A percentile compares a stretch with the other conserved stretches of the same genome.
Evolutionary conservation across 495 filamentous ascomycete genomes (phyloP).

Genomic region (Xylaria venustula): DNA sequence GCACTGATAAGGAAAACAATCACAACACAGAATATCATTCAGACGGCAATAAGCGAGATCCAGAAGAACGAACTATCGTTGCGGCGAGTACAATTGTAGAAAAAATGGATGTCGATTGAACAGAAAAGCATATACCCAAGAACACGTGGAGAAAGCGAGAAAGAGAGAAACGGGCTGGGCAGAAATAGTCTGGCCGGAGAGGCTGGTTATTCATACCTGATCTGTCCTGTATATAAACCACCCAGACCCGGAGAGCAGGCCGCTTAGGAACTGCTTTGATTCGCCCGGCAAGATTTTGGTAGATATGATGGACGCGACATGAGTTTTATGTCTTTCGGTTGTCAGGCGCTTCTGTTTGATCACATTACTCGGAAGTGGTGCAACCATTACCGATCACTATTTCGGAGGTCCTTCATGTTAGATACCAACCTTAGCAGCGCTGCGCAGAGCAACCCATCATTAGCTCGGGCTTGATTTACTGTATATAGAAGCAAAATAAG

Average conservation of each 20-base stretch:
- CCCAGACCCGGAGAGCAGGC: background rate
- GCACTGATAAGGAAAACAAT: constrained; percentile 29
- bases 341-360: background rate
- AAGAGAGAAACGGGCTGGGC: background rate
- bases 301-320: constrained; percentile 10
- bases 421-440: background rate
- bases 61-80: constrained; percentile 27
- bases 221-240: background rate
- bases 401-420: background rate
- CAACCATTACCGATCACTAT: background rate
- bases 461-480: background rate
- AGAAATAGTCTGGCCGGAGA: background rate
- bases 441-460: background rate
- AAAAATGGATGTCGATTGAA: constrained; percentile 36
- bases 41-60: constrained; percentile 17
- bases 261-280: background rate
- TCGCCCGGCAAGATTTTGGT: constrained; percentile 6
- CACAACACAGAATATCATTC: constrained; percentile 26
- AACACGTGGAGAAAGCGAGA: too few species aligned
- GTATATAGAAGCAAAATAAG: constrained; percentile 1
- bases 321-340: background rate
- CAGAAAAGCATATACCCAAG: constrained; percentile 7
- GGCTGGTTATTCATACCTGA: background rate
- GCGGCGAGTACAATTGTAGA: constrained; percentile 31
- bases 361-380: background rate